A percentile compares a stretch with the other conserved stretches of the same genome.
Conservation (phyloP, 495 filamentous ascomycete genomes). For the Aspergillus hancockii region DNA sequence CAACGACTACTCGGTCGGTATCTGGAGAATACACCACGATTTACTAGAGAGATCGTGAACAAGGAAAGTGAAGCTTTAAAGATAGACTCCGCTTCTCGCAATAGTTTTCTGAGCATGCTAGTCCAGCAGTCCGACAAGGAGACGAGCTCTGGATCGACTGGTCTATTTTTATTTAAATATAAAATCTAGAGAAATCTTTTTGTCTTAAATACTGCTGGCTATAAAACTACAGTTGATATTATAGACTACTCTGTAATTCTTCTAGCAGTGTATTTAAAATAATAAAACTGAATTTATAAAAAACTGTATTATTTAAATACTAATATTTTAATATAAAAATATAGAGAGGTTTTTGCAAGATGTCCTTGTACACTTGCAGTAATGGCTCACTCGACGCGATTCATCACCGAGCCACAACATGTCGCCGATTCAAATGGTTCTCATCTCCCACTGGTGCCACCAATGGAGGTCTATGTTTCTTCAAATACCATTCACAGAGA, state of each 20-base stretch:
- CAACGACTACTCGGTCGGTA: constrained; percentile 30
- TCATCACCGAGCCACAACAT: constrained; percentile 29
- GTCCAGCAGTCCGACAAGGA: constrained; percentile 37
- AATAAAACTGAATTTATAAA: constrained; percentile 49
- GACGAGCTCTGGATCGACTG: constrained; percentile 12
- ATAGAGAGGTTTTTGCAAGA: constrained; percentile 39
- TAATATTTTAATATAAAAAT: constrained; percentile 13
- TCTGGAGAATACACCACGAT: constrained; percentile 23
- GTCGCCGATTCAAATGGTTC: constrained; percentile 22
- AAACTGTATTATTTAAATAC: constrained; percentile 31
- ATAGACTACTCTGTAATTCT: constrained; percentile 50
- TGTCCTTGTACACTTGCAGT: constrained; percentile 47
- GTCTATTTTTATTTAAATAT: no score
- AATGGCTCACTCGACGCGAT: constrained; percentile 42
- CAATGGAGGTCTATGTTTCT: constrained; percentile 32
- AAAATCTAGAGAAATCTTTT: constrained; percentile 47
- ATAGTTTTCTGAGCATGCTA: constrained; percentile 42
- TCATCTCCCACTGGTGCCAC: constrained; percentile 29
- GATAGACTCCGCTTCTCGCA: constrained; percentile 19
- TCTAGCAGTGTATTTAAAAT: constrained; percentile 47
- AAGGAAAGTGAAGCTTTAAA: constrained; percentile 28
- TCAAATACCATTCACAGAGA: constrained; percentile 39
- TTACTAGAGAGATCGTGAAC: constrained; percentile 34
- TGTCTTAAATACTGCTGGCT: constrained; percentile 55
- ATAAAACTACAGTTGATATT: constrained; percentile 56